phyloP scores from a whole-genome alignment of 805 yeast species.

The Kuraishia floccosa region DNA sequence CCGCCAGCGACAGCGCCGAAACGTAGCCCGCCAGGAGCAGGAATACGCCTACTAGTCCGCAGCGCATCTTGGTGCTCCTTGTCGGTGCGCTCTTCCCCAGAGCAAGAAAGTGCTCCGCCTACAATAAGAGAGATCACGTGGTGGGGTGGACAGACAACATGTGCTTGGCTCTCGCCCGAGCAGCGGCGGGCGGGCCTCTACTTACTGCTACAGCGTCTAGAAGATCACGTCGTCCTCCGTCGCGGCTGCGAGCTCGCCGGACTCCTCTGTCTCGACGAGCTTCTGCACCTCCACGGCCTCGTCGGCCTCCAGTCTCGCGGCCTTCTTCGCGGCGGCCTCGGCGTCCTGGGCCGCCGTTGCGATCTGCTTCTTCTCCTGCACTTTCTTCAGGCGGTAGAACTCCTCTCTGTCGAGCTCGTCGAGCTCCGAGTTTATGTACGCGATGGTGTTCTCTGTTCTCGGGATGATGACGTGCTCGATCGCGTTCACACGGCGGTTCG shows the following conservation, averaged over 20 bases:
- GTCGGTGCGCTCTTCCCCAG: too few relatives aligned
- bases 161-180: too few relatives aligned
- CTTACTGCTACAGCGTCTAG: too few relatives aligned
- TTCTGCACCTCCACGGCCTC: constrained; percentile 8
- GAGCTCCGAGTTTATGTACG: constrained; percentile 85
- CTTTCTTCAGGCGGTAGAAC: constrained; percentile 86
- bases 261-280: constrained; percentile 5
- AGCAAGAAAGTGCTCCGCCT: too few relatives aligned
- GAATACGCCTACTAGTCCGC: too few relatives aligned
- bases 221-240: constrained; percentile 27
- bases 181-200: too few relatives aligned
- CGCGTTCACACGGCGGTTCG: constrained; percentile 97
- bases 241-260: constrained; percentile 17
- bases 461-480: constrained; percentile 98
- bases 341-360: constrained; percentile 59
- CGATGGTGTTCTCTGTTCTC: constrained; percentile 91
- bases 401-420: constrained; percentile 98
- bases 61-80: too few relatives aligned
- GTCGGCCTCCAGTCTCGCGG: constrained; percentile 8
- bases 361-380: constrained; percentile 86
- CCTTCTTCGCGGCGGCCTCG: constrained; percentile 27
- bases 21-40: too few relatives aligned
- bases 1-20: too few relatives aligned
- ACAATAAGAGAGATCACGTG: too few relatives aligned
- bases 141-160: too few relatives aligned